Conservation (phyloP, 495 filamentous ascomycete species). For the Penicillium argentinense region DNA sequence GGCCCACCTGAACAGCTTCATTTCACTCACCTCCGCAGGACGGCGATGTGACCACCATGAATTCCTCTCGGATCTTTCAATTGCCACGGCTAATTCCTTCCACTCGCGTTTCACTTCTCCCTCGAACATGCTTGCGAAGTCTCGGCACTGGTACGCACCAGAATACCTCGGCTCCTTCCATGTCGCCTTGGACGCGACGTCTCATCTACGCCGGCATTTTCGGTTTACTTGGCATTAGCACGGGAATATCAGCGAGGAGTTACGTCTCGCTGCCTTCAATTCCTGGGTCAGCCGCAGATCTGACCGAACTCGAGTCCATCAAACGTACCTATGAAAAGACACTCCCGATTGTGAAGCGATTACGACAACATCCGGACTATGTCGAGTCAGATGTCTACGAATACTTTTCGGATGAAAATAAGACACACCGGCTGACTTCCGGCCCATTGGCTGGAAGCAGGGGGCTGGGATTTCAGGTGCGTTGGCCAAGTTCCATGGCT, state of each 20-base stretch:
- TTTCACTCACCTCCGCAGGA: neutral
- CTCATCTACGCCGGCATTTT: slow-evolving; percentile 38
- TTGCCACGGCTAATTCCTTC: slow-evolving; percentile 17
- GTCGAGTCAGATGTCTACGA: slow-evolving; percentile 56
- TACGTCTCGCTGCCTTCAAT: slow-evolving; percentile 27
- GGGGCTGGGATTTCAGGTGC: slow-evolving; percentile 45
- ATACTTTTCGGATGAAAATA: slow-evolving; percentile 40
- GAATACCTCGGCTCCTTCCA: slow-evolving; percentile 16
- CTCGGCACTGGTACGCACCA: slow-evolving; percentile 22
- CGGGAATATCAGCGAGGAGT: slow-evolving; percentile 28
- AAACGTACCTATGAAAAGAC: slow-evolving; percentile 28
- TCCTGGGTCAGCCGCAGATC: slow-evolving; percentile 38
- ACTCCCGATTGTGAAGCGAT: slow-evolving; percentile 53
- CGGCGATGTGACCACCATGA: slow-evolving; percentile 34
- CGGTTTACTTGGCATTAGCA: slow-evolving; percentile 29
- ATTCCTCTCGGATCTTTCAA: slow-evolving; percentile 28
- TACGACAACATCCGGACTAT: slow-evolving; percentile 55
- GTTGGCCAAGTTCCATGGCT: slow-evolving; percentile 11
- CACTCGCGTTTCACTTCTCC: neutral
- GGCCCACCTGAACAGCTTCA: slow-evolving; percentile 1
- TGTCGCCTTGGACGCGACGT: slow-evolving; percentile 41
- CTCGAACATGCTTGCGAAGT: slow-evolving; percentile 19
- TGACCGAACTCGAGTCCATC: slow-evolving; percentile 22
- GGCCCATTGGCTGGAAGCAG: slow-evolving; percentile 41
- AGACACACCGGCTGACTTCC: slow-evolving; percentile 36